Conservation (phyloP, 192 early-diverging fungal genomes). For the Fimicolochytrium jonesii region DNA sequence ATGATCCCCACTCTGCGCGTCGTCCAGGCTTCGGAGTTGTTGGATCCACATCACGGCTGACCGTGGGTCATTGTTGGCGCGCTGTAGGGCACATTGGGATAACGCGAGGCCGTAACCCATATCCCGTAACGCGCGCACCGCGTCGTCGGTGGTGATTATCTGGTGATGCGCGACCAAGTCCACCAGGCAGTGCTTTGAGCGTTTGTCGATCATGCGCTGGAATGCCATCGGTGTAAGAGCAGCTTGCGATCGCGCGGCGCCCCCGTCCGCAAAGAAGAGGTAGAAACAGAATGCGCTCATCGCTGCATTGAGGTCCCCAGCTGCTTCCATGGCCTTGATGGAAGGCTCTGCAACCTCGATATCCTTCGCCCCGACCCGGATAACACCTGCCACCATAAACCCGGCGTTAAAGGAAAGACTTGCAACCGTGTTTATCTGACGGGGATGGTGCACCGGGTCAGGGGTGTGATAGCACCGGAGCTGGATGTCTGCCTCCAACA, state of each 20-base stretch:
- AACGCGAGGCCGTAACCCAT: constrained; percentile 18
- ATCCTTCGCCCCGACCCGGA: constrained; percentile 48
- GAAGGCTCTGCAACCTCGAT: constrained; percentile 39
- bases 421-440: constrained; percentile 45
- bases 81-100: constrained; percentile 36
- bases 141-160: constrained; percentile 33
- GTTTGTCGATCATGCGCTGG: constrained; percentile 30
- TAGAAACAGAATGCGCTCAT: constrained; percentile 43
- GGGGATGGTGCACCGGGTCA: constrained; percentile 20
- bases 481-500: constrained; percentile 44
- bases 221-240: constrained; percentile 15
- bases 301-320: constrained; percentile 30
- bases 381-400: constrained; percentile 53
- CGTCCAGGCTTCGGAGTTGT: too few species aligned
- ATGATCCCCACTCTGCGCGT: too few species aligned
- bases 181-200: constrained; percentile 35
- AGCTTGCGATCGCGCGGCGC: not conserved
- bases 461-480: constrained; percentile 41
- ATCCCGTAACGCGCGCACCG: constrained; percentile 33
- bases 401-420: constrained; percentile 58
- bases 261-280: constrained; percentile 41
- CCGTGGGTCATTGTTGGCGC: constrained; percentile 42
- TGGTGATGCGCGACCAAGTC: constrained; percentile 38
- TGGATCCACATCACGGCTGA: constrained; percentile 26
- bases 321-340: not conserved